Percentiles rank a stretch among this genome's conserved stretches.
Conservation (phyloP, 371 early-diverging fungal species). For the Mortierella sp. region DNA sequence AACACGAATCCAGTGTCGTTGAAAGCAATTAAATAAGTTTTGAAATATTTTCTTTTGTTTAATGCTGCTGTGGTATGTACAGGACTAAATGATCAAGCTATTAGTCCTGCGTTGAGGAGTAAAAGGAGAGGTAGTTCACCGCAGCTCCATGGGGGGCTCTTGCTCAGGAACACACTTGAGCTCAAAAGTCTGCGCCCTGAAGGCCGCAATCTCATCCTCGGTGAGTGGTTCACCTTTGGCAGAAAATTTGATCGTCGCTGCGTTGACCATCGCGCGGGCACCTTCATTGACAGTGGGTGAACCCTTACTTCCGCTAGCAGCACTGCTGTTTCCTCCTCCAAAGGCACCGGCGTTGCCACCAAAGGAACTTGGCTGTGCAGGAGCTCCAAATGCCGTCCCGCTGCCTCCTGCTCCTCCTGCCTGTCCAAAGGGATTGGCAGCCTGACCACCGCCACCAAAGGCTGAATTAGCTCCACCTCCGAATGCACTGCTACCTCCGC, state of each 20-base stretch:
- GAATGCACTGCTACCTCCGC: not conserved
- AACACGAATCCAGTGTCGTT: not conserved
- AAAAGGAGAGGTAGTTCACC: conserved; percentile 27
- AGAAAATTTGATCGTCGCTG: conserved; percentile 16
- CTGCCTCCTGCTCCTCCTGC: not conserved
- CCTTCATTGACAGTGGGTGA: not conserved
- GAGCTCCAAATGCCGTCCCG: not conserved
- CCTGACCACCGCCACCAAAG: not conserved
- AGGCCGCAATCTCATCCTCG: conserved; percentile 58
- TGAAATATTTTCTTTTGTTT: not conserved
- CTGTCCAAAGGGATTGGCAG: not conserved
- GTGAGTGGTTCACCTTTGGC: conserved; percentile 25
- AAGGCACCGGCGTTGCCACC: conserved; percentile 23
- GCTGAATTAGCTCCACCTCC: not conserved
- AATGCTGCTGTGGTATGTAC: conserved; percentile 12
- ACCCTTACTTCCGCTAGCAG: not conserved
- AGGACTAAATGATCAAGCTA: not conserved
- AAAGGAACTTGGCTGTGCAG: conserved; percentile 17
- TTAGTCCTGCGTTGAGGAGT: not conserved
- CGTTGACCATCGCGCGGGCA: conserved; percentile 18
- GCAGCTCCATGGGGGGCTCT: conserved; percentile 64
- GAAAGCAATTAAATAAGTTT: not conserved
- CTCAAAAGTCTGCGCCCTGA: conserved; percentile 58
- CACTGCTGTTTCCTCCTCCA: not conserved
- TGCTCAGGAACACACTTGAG: conserved; percentile 63